Evolutionary conservation across 805 yeast genomes (phyloP), one percentile per base, ranked within the genome.

Genomic region (Naumovozyma baii): DNA sequence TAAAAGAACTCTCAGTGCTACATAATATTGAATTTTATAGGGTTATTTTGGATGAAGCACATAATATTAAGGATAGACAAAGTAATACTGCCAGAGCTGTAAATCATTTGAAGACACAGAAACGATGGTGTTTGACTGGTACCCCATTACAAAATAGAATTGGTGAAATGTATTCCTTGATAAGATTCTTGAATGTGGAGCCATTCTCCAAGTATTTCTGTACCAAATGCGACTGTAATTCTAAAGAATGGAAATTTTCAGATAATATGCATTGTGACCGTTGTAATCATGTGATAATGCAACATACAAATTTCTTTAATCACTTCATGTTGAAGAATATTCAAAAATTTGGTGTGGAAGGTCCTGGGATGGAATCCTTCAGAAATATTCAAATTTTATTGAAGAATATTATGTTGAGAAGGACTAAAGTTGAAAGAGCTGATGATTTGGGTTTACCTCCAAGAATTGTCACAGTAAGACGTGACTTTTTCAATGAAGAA

Each of bases 361-460:
- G 86, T 19, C 92, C 81, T 36, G 96, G 96, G 13, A 66, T 72
- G 30, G 74, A 71, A 26, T 82, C 94, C 33, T 87, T 92, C 63
- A 70, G 72, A 31, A 78, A 86, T 45, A 76, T 92, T 53, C 84
- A 92, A 45, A 60, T 76, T 12, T 62, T 92, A 19, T 64, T 92
- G 52, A 73, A 76, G 43, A 86, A 83, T 49, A 73, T 90, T 30
- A 87, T 92, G 96, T 64, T 92, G 43, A 72, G 99, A 55, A 76
- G 99, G 62, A 92, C 99, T 0, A 94, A 92, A 57, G 74, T 90
- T 3, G 97, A 92, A 62, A 72, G 97, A 36, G 96, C 99, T 0
- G 98, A 94, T 59, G 99, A 92, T 66, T 68, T 92, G 47, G 99
- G 99, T 1, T 68, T 92, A 35, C 99, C 99, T 3, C 99, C 99